These are phyloP conservation scores for Paecilomyces sp. DNA, from an alignment of 2,329 filamentous ascomycete species.

Conservation along the genomic window DNA sequence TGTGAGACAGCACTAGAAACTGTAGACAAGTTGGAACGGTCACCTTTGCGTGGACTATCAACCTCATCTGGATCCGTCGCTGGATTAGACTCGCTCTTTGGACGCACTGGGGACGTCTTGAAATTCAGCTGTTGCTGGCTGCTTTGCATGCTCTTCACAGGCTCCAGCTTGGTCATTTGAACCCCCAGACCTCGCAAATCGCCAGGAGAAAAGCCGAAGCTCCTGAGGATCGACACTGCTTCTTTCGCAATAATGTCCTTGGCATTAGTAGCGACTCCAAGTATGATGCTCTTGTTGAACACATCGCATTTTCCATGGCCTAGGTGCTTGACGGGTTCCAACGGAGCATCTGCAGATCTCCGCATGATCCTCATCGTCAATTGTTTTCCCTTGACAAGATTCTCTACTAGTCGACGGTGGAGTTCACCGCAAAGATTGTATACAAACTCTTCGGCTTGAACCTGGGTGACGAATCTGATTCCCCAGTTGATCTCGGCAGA, in stretches of 20 bases:
- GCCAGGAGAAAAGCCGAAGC: conserved; percentile 77
- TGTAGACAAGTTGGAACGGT: conserved; percentile 9
- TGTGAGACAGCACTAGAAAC: conserved; percentile 20
- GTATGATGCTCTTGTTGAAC: conserved; percentile 77
- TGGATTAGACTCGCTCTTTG: conserved; percentile 11
- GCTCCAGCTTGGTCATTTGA: conserved; percentile 87
- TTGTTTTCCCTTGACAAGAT: conserved; percentile 79
- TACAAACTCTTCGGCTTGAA: conserved; percentile 91
- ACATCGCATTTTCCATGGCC: conserved; percentile 93
- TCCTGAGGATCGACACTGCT: conserved; percentile 73
- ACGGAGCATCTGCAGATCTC: conserved; percentile 73
- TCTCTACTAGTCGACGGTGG: conserved; percentile 69
- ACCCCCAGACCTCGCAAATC: conserved; percentile 89
- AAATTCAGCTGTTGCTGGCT: conserved; percentile 78
- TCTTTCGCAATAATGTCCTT: conserved; percentile 68
- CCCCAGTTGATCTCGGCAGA: conserved; percentile 98
- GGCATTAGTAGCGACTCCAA: conserved; percentile 79
- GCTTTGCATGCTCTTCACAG: conserved; percentile 60
- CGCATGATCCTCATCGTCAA: conserved; percentile 94
- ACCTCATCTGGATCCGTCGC: conserved; percentile 45
- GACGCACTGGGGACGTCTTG: conserved; percentile 36
- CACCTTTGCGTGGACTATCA: conserved; percentile 33
- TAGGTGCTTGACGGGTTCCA: conserved; percentile 87
- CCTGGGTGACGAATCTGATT: conserved; percentile 83
- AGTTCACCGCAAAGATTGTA: conserved; percentile 78